phyloP scores from a whole-genome alignment of 1,284 basidiomycete genomes.

The Melampsora americana region DNA sequence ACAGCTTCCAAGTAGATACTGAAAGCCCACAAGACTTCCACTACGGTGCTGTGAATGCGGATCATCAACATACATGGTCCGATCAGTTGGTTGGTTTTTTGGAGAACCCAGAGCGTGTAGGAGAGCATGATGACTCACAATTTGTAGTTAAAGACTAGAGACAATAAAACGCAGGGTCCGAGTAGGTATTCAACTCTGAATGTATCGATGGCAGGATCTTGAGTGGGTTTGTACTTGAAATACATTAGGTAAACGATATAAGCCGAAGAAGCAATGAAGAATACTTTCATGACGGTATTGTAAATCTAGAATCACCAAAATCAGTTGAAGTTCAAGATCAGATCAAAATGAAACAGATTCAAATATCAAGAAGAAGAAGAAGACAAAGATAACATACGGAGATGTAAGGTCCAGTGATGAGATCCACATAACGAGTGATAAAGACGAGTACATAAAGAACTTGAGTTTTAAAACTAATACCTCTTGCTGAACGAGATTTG shows the following conservation, averaged over 20 bases:
- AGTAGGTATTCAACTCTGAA: slow-evolving; percentile 90
- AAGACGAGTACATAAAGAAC: no score
- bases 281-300: slow-evolving; percentile 93
- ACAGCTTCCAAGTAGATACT: slow-evolving; percentile 96
- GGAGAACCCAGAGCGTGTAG: no score
- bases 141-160: slow-evolving; percentile 86
- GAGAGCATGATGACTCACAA: slow-evolving; percentile 56
- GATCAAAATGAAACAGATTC: no score
- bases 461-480: no score
- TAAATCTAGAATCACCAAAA: slow-evolving; percentile 67
- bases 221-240: slow-evolving; percentile 79
- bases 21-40: slow-evolving; percentile 88
- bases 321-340: no score
- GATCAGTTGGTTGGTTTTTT: no score
- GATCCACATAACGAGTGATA: no score
- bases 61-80: no score
- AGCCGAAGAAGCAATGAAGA: slow-evolving; percentile 83
- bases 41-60: slow-evolving; percentile 59
- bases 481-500: no score
- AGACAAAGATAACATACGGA: slow-evolving; percentile 55
- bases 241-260: slow-evolving; percentile 96
- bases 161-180: slow-evolving; percentile 72
- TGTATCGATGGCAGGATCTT: slow-evolving; percentile 95
- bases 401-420: background rate
- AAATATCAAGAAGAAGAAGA: slow-evolving; percentile 20